Conservation (phyloP, 108 stramenopile species). For the Nitzschia sp. region DNA sequence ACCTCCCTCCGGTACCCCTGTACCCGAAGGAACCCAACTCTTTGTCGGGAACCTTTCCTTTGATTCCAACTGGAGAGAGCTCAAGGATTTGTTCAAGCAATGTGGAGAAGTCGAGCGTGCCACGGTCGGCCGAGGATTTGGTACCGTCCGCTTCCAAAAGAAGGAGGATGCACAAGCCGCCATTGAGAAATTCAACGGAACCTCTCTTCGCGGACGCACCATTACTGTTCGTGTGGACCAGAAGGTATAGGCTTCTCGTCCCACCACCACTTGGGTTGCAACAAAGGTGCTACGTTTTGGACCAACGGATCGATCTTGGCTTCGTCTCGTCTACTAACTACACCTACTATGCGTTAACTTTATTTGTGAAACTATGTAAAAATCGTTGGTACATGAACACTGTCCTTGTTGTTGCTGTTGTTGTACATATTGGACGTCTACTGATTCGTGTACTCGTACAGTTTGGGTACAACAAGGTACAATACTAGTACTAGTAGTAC, state of each 20-base stretch:
- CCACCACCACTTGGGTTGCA: no score
- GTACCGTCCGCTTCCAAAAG: conserved; percentile 79
- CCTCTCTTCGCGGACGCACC: conserved; percentile 67
- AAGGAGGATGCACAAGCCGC: conserved; percentile 82
- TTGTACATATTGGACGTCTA: no score
- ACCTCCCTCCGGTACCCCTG: not conserved
- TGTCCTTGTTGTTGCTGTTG: no score
- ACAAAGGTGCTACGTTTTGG: no score
- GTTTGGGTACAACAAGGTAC: no score
- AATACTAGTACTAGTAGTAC: no score
- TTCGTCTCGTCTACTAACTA: no score
- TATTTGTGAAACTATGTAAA: no score
- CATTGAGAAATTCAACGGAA: conserved; percentile 75
- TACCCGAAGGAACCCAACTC: conserved; percentile 45
- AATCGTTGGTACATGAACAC: no score
- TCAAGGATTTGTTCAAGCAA: conserved; percentile 86
- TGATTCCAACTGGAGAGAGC: conserved; percentile 75
- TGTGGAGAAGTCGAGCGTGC: conserved; percentile 77
- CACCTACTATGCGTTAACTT: no score
- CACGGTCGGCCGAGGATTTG: conserved; percentile 84
- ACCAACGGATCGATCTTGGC: no score
- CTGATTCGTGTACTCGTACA: no score
- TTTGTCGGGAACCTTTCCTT: conserved; percentile 86
- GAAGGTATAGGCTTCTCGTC: conserved; percentile 36
- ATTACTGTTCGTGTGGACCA: conserved; percentile 75